phyloP scores from a whole-genome alignment of 768 basidiomycete genomes.

The Cystobasidium onofrii region DNA sequence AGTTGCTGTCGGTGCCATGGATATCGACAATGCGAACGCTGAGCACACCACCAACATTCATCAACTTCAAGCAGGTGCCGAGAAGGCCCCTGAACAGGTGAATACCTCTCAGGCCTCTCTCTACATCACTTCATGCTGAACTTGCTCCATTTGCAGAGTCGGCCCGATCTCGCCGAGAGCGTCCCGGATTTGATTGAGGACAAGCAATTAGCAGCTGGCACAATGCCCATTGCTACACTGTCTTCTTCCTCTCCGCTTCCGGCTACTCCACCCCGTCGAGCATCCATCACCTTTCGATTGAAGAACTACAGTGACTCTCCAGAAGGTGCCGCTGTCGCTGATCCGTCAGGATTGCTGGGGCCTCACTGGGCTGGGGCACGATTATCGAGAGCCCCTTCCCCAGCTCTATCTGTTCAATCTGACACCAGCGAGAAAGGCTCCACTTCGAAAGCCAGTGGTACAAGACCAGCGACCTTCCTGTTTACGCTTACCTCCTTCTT shows the following conservation, averaged over 20 bases:
- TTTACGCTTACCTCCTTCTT: conserved; percentile 14
- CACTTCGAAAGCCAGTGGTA: neutral
- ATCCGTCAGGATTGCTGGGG: neutral
- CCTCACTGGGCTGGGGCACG: neutral
- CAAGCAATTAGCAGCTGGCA: neutral
- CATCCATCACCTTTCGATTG: neutral
- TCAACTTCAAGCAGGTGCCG: no score
- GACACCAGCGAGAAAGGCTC: neutral
- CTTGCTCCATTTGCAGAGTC: no score
- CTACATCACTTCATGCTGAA: no score
- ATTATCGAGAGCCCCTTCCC: neutral
- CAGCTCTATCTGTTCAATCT: neutral
- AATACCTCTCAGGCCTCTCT: no score
- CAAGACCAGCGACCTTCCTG: conserved; percentile 17
- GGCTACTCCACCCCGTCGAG: neutral
- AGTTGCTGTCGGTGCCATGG: no score
- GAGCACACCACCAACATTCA: no score
- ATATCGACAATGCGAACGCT: no score
- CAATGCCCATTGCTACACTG: neutral
- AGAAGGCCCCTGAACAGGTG: no score
- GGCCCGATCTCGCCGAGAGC: no score
- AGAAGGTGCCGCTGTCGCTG: neutral
- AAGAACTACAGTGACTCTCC: neutral
- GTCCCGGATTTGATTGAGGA: neutral
- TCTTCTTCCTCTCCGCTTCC: neutral